Evolutionary conservation across 1,284 basidiomycete species (phyloP), one percentile per base, ranked within the genome.

Genomic region (Rhodotorula sp.): DNA sequence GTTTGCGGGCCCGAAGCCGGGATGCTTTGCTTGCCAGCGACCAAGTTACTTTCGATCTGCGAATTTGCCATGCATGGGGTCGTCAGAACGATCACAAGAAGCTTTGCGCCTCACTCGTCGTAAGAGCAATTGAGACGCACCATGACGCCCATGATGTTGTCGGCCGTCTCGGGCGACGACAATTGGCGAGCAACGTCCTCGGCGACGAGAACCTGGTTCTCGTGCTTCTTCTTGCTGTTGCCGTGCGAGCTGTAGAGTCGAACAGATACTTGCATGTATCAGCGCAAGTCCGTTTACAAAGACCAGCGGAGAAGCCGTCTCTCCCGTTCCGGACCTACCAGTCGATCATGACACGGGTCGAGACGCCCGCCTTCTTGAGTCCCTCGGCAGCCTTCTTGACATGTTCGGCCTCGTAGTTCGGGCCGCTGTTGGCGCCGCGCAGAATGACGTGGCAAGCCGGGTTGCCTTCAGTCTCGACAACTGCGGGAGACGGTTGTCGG

Each of bases 121-220:
- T 23, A 15, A 21, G 8, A 6, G 23, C 23, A 21, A 18, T 18
- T 8, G 18, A 10, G 29, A 43, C 67, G 34, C 57, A 68, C 67
- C 97, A 99, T 99, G 72, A 97, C 93, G 70, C 96, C 96, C 86
- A 97, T 90, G 77, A 99, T 93, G 80, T 87, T 86, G 31, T 85
- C 80, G 2, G 88, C 85, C 1, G 91, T 93, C 66, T 92, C 89
- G 86, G 29, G 92, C 83, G 84, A 93, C 90, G 58, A 83, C 83
- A 78, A 67, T 31, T 79, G 90, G 88, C 90, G 91, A 47, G 58
- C 66, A 39, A 66, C 43, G 69, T 87, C 82, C 73, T 84, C 83
- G 26, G 83, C 79, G 34, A 85, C 84, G 51, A 87, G 80, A 58
- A 85, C 82, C 78, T 88, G 87, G 75, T 85, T 85, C 73, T 84